Evolutionary conservation across 495 filamentous ascomycete genomes (phyloP).

Genomic region (Lophium mytilinum): DNA sequence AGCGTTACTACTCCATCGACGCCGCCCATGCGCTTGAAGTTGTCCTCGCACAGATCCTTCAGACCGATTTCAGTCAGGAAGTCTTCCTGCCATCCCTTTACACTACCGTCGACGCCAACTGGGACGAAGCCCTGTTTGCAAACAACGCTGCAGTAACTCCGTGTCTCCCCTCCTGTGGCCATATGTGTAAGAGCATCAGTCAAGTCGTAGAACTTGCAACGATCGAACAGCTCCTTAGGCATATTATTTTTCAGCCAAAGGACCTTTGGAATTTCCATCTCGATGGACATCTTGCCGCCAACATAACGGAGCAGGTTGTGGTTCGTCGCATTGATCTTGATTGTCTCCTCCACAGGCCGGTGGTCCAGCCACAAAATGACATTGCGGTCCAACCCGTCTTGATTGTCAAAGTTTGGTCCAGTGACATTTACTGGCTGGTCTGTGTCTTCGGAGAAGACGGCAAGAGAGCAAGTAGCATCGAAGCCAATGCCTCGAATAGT

Average conservation of each 20-base stretch:
- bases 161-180: conserved; percentile 85
- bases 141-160: conserved; percentile 87
- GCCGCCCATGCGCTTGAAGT: conserved; percentile 86
- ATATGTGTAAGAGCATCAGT: conserved; percentile 90
- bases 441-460: conserved; percentile 80
- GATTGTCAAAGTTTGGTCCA: conserved; percentile 69
- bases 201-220: conserved; percentile 94
- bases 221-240: conserved; percentile 80
- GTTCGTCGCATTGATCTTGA: conserved; percentile 81
- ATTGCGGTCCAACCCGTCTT: conserved; percentile 69
- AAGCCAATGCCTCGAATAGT: conserved; percentile 85
- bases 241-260: conserved; percentile 97
- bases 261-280: conserved; percentile 98
- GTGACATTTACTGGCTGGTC: conserved; percentile 86
- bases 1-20: conserved; percentile 79
- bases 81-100: conserved; percentile 97
- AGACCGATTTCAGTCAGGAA: conserved; percentile 81
- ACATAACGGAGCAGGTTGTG: conserved; percentile 94
- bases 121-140: conserved; percentile 96
- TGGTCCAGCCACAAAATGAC: conserved; percentile 92
- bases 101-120: conserved; percentile 90
- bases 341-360: conserved; percentile 78
- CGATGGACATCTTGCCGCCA: conserved; percentile 92
- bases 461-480: conserved; percentile 92
- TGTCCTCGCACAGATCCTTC: conserved; percentile 68